These are phyloP conservation scores for Myxozyma geophila DNA, from an alignment of 805 yeast genomes.

Conservation along the genomic window DNA sequence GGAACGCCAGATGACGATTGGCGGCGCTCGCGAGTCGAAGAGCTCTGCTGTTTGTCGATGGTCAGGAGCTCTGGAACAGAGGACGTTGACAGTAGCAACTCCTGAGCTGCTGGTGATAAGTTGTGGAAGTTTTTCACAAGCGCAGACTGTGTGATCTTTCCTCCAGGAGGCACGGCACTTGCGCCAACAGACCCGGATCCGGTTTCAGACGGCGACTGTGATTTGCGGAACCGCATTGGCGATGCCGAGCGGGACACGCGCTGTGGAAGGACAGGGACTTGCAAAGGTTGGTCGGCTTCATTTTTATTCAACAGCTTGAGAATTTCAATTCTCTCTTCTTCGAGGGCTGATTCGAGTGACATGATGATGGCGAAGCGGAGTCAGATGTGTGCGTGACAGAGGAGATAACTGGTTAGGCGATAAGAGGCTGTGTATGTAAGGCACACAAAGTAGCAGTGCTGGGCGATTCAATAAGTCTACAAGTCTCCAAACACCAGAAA, in stretches of 20 bases:
- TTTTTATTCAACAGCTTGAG: constrained; percentile 34
- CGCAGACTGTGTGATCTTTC: constrained; percentile 29
- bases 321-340: constrained; percentile 41
- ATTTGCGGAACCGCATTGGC: constrained; percentile 25
- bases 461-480: no score
- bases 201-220: constrained; percentile 21
- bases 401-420: background rate
- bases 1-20: constrained; percentile 12
- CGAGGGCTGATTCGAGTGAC: constrained; percentile 40
- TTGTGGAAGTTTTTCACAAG: constrained; percentile 32
- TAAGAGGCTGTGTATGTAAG: background rate
- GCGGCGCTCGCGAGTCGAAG: constrained; percentile 15
- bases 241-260: constrained; percentile 31
- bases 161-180: constrained; percentile 5
- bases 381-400: background rate
- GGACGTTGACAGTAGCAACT: constrained; percentile 30
- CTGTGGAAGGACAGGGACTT: constrained; percentile 11
- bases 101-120: constrained; percentile 35
- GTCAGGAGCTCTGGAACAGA: constrained; percentile 26
- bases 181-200: constrained; percentile 8
- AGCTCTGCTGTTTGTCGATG: background rate
- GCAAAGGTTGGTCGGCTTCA: constrained; percentile 11
- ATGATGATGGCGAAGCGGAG: constrained; percentile 12
- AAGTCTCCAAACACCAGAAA: no score
- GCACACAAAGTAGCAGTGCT: no score